These are phyloP conservation scores for Entophlyctis luteolus DNA, from an alignment of 192 early-diverging fungal species.

Conservation along the genomic window DNA sequence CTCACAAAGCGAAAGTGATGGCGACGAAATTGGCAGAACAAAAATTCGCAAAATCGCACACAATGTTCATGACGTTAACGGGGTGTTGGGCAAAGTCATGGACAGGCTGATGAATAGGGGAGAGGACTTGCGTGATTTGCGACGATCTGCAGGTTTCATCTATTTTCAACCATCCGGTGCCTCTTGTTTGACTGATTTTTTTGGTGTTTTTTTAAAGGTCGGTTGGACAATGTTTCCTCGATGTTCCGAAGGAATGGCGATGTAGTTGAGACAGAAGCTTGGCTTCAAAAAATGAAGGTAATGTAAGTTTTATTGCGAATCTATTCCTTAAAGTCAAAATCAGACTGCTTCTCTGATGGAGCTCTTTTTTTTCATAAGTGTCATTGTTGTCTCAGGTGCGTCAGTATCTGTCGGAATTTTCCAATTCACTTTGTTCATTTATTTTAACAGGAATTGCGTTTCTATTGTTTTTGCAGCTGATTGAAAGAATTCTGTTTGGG, in stretches of 20 bases:
- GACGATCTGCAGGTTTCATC: background rate
- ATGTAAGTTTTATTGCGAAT: background rate
- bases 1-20: no score
- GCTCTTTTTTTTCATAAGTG: background rate
- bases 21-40: no score
- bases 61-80: background rate
- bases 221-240: background rate
- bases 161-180: background rate
- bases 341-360: background rate
- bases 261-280: conserved; percentile 9
- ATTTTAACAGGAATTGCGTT: background rate
- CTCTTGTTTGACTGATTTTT: background rate
- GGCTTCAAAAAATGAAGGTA: conserved; percentile 9
- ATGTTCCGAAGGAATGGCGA: conserved; percentile 12
- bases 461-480: background rate
- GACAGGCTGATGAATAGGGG: background rate
- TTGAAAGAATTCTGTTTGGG: background rate
- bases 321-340: background rate
- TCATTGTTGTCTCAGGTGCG: background rate
- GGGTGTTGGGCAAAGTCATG: background rate
- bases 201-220: background rate
- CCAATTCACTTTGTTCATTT: background rate
- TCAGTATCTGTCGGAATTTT: background rate
- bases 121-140: background rate
- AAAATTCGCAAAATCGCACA: no score